These are phyloP conservation scores for Calonectria hongkongensis DNA, from an alignment of 2,329 filamentous ascomycete genomes.

Conservation along the genomic window DNA sequence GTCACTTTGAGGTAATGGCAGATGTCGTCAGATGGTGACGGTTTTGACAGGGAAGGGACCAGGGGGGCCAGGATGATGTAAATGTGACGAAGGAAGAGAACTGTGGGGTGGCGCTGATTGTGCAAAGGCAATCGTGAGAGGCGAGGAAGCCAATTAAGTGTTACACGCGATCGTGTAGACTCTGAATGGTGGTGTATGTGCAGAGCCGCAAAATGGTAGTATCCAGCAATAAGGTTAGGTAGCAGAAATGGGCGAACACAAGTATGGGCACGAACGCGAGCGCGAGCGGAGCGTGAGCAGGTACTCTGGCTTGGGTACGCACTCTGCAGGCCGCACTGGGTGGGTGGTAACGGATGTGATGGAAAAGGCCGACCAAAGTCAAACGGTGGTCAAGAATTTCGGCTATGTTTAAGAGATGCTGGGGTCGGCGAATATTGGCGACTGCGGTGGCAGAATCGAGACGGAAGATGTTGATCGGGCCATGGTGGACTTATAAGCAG, in stretches of 20 bases:
- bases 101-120: conserved; percentile 17
- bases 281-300: background rate
- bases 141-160: background rate
- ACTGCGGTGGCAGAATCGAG: conserved; percentile 10
- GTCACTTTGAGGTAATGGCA: background rate
- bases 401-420: conserved; percentile 3
- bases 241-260: conserved; percentile 4
- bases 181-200: conserved; percentile 3
- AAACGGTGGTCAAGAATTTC: background rate
- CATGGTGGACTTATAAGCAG: conserved; percentile 18
- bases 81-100: background rate
- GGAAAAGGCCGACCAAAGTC: conserved; percentile 17
- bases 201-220: conserved; percentile 16
- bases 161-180: background rate
- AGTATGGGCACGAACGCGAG: background rate
- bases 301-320: background rate
- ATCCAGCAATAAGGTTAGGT: conserved; percentile 20
- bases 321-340: background rate
- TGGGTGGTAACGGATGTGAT: conserved; percentile 11
- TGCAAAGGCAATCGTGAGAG: background rate
- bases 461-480: conserved; percentile 12
- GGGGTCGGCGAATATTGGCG: conserved; percentile 19
- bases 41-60: conserved; percentile 11
- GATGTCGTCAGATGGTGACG: conserved; percentile 5
- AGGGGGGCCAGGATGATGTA: conserved; percentile 9